Evolutionary conservation across 2,329 filamentous ascomycete species (phyloP).

Genomic region (Fusarium torreyae): DNA sequence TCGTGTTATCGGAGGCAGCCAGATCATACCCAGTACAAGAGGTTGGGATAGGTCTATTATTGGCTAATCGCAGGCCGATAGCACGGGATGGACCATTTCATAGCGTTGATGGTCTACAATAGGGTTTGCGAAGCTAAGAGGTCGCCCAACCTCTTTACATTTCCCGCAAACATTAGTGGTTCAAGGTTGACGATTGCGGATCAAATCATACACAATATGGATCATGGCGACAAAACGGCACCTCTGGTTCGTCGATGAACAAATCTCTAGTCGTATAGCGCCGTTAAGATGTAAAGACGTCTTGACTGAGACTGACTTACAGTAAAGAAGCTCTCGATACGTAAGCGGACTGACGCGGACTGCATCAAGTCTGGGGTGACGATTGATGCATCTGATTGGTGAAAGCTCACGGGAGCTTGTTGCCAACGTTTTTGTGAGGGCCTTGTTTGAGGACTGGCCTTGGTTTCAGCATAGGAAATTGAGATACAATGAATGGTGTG

Average conservation of each 20-base stretch:
- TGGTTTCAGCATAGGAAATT: slow-evolving; percentile 38
- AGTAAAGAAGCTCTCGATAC: slow-evolving; percentile 17
- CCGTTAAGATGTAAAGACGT: neutral
- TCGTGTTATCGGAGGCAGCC: slow-evolving; percentile 1
- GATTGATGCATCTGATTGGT: slow-evolving; percentile 40
- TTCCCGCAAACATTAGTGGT: slow-evolving; percentile 8
- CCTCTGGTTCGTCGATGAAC: neutral
- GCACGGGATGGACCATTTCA: neutral
- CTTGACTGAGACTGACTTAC: neutral
- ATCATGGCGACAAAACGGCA: slow-evolving; percentile 1
- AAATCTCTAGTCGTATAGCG: slow-evolving; percentile 1
- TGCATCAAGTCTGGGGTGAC: slow-evolving; percentile 31
- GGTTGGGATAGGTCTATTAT: neutral
- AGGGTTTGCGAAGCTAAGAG: slow-evolving; percentile 4
- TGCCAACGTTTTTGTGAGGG: slow-evolving; percentile 26
- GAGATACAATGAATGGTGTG: slow-evolving; percentile 26
- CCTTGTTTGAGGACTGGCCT: slow-evolving; percentile 25
- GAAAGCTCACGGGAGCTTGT: slow-evolving; percentile 32
- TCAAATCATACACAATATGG: neutral
- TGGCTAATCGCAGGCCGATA: neutral
- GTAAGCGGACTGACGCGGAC: slow-evolving; percentile 2
- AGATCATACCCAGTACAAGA: neutral
- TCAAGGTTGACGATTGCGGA: slow-evolving; percentile 11
- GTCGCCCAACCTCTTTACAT: slow-evolving; percentile 12
- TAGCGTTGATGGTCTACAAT: slow-evolving; percentile 8